Base-by-base conservation (phyloP, 2,329 filamentous ascomycete genomes). In the Penicillium sp. region DNA sequence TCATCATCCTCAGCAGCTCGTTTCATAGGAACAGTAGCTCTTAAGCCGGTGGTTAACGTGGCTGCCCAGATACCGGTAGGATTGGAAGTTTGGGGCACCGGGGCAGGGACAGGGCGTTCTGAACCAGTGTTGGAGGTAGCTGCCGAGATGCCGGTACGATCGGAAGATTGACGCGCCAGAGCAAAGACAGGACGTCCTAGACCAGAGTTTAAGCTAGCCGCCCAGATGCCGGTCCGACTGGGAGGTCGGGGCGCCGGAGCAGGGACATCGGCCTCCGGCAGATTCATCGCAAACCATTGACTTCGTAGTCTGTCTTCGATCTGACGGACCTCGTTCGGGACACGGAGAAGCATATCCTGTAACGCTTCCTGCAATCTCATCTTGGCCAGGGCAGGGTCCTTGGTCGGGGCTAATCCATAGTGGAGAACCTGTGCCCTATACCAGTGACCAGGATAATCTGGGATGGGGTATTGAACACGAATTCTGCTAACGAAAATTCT, bases 381-480 rank as follows among this genome's bases (percentile, higher is more conserved):
- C 48, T 81, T 80, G 9, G 81, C 81, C 0, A 76, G 75, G 18
- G 78, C 75, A 65, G 84, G 84, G 37, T 75, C 74, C 58, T 80
- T 81, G 14, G 79, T 80, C 0, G 75, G 73, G 6, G 70, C 71
- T 0, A 86, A 70, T 1, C 80, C 81, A 65, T 84, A 85, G 65
- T 86, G 82, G 3, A 82, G 65, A 10, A 84, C 72, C 54, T 86
- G 81, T 0, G 82, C 80, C 53, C 81, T 76, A 50, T 81, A 85
- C 77, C 78, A 86, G 54, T 84, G 80, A 1, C 73, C 80, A 0
- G 80, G 75, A 36, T 75, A 75, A 57, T 83, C 79, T 37, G 76
- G 72, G 13, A 29, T 18, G 6, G 22, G 22, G 53, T 38, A 3
- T 41, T 3, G 12, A 42, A 11, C 43, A 33, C 25, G 22, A 4